These are phyloP conservation scores for Malus hybrid DNA, from an alignment of 331 rosid genomes.

Conservation along the genomic window DNA sequence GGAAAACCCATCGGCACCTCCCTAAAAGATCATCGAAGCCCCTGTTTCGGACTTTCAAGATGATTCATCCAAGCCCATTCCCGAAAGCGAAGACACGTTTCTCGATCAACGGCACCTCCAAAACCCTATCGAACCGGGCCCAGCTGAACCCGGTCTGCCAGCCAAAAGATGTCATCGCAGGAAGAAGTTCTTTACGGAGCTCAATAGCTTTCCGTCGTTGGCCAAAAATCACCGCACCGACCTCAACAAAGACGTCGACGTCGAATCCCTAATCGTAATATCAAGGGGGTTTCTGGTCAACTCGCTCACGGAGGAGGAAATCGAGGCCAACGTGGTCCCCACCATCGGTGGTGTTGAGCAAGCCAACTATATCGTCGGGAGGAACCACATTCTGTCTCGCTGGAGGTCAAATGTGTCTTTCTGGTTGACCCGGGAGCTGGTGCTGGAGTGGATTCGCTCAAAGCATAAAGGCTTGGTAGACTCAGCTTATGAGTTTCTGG, in stretches of 20 bases:
- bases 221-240: conserved; percentile 58
- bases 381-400: conserved; percentile 71
- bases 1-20: conserved; percentile 9
- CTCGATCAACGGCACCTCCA: conserved; percentile 9
- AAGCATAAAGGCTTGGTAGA: conserved; percentile 71
- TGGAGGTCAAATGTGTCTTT: conserved; percentile 71
- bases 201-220: conserved; percentile 42
- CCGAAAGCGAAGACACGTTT: conserved; percentile 21
- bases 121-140: conserved; percentile 24
- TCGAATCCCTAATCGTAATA: conserved; percentile 75
- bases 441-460: conserved; percentile 54
- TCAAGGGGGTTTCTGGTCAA: conserved; percentile 88
- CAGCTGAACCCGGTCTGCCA: conserved; percentile 33
- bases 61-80: conserved; percentile 49
- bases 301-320: conserved; percentile 81
- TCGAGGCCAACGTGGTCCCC: conserved; percentile 75
- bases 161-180: conserved; percentile 73
- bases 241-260: conserved; percentile 57
- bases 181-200: conserved; percentile 84
- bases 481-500: conserved; percentile 57
- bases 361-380: conserved; percentile 59
- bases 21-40: conserved; percentile 14
- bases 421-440: conserved; percentile 61
- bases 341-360: conserved; percentile 74
- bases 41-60: conserved; percentile 50